A percentile compares a stretch with the other conserved stretches of the same genome.
Conservation (phyloP, 169 alveolate genomes). For the Plasmodium fragile region DNA sequence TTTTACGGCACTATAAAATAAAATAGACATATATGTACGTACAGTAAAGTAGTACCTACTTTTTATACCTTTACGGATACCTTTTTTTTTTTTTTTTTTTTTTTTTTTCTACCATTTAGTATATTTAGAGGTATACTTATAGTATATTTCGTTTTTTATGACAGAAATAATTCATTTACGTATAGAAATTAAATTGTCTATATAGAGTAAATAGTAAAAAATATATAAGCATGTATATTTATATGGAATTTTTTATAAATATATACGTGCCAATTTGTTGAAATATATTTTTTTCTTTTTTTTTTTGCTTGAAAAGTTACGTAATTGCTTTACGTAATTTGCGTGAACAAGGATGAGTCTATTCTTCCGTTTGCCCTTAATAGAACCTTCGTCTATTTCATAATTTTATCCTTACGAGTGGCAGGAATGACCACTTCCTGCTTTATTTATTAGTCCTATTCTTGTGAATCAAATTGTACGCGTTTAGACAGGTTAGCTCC, state of each 20-base stretch:
- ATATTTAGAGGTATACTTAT: neutral
- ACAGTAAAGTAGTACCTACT: constrained; percentile 1
- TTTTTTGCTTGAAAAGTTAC: neutral
- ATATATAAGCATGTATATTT: neutral
- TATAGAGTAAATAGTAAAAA: neutral
- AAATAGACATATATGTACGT: neutral
- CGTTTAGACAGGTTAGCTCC: neutral
- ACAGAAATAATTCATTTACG: neutral
- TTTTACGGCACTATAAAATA: neutral
- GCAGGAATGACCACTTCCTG: neutral
- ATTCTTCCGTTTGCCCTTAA: neutral
- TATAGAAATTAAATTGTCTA: neutral
- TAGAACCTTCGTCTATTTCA: neutral
- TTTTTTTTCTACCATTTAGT: neutral
- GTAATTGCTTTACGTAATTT: neutral
- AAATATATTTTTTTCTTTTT: neutral
- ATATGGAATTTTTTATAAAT: neutral
- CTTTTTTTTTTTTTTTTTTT: neutral
- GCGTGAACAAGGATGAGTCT: neutral
- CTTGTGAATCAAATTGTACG: neutral
- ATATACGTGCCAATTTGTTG: neutral
- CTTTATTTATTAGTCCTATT: neutral
- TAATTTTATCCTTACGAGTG: neutral
- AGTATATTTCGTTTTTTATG: neutral
- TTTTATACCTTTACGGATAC: neutral